These are phyloP conservation scores for Rhodofomes roseus DNA, from an alignment of 1,284 basidiomycete genomes.

Conservation along the genomic window DNA sequence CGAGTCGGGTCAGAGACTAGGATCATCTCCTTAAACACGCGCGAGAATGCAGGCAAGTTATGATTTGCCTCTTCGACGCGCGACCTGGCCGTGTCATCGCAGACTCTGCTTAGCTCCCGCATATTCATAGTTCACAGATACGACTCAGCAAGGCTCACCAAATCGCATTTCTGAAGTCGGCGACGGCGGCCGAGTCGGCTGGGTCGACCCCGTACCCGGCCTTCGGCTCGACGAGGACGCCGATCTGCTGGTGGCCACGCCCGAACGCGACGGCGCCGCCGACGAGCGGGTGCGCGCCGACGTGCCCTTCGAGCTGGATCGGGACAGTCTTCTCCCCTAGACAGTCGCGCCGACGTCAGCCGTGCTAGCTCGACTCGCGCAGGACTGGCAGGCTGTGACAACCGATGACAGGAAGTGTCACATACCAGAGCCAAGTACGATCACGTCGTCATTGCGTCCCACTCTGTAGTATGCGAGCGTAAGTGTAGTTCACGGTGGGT, in stretches of 20 bases:
- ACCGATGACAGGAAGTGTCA: neutral
- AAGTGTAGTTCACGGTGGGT: neutral
- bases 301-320: conserved; percentile 25
- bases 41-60: conserved; percentile 31
- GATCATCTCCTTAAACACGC: conserved; percentile 36
- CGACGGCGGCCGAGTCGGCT: conserved; percentile 17
- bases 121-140: too few species aligned
- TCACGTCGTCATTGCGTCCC: conserved; percentile 17
- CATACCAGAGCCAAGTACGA: conserved; percentile 7
- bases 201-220: conserved; percentile 21
- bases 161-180: conserved; percentile 28
- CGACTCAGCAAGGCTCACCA: conserved; percentile 29
- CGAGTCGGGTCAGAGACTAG: conserved; percentile 25
- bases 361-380: neutral
- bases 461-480: conserved; percentile 10
- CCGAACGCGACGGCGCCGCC: conserved; percentile 35
- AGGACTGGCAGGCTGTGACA: neutral
- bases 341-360: too few species aligned
- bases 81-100: conserved; percentile 18
- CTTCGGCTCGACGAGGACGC: conserved; percentile 34
- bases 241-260: conserved; percentile 33
- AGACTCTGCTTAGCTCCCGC: neutral
- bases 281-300: conserved; percentile 25
- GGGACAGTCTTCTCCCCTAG: conserved; percentile 43
- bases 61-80: conserved; percentile 30